These are phyloP conservation scores for Pythium biforme DNA, from an alignment of 352 stramenopile species.

Conservation along the genomic window DNA sequence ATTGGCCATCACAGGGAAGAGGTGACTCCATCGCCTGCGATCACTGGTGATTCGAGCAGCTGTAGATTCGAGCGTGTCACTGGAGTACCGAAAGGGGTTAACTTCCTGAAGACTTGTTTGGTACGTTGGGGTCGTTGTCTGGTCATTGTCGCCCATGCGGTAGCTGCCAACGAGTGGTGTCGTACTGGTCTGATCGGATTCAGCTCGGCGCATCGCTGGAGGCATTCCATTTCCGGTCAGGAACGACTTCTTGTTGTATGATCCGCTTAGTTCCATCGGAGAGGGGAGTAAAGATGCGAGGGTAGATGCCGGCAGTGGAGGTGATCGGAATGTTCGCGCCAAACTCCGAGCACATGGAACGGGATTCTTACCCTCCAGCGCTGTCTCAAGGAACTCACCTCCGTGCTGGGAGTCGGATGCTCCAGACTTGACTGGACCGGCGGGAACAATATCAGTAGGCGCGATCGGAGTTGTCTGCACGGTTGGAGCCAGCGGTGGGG, in stretches of 20 bases:
- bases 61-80: constrained; percentile 31
- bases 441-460: background rate
- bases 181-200: constrained; percentile 18
- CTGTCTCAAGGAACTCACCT: background rate
- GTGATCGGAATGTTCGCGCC: constrained; percentile 12
- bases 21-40: constrained; percentile 93
- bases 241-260: constrained; percentile 25
- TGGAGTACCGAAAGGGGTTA: constrained; percentile 56
- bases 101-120: constrained; percentile 13
- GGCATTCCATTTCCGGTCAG: constrained; percentile 25
- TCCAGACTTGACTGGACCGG: background rate
- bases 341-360: constrained; percentile 4
- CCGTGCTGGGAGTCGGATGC: background rate
- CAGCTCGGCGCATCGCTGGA: constrained; percentile 2
- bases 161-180: constrained; percentile 15
- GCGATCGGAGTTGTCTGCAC: background rate
- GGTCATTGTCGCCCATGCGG: background rate
- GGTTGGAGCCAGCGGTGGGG: background rate
- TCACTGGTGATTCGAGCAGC: constrained; percentile 71
- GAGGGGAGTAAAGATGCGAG: constrained; percentile 4
- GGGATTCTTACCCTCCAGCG: background rate
- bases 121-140: background rate
- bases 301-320: constrained; percentile 4
- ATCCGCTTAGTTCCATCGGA: constrained; percentile 26
- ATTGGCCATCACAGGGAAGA: constrained; percentile 84